Conservation (phyloP, 148 eudicot genomes). For the Rhododendron kiyosumense region DNA sequence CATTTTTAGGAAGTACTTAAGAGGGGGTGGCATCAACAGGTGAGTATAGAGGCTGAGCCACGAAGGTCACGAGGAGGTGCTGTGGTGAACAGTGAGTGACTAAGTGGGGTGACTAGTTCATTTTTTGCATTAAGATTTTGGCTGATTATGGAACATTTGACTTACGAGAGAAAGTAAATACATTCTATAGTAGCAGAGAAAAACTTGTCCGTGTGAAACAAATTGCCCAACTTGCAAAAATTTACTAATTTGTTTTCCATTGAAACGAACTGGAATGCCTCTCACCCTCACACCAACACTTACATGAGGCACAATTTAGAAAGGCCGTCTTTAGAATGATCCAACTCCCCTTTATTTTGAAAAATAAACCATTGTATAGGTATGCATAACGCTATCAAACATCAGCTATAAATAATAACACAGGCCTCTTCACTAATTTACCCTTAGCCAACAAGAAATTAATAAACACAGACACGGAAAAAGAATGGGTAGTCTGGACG, state of each 20-base stretch:
- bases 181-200: neutral
- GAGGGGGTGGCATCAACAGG: neutral
- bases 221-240: neutral
- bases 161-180: neutral
- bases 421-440: neutral
- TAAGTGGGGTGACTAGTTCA: neutral
- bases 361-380: neutral
- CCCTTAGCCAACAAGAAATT: neutral
- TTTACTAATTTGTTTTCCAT: neutral
- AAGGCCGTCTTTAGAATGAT: neutral
- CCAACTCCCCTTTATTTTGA: neutral
- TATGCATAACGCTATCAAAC: neutral
- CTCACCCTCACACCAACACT: neutral
- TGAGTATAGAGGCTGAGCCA: neutral
- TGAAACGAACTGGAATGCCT: neutral
- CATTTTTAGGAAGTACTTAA: neutral
- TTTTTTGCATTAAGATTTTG: neutral
- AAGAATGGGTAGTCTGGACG: neutral
- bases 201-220: neutral
- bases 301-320: neutral
- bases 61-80: neutral
- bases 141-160: neutral
- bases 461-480: neutral
- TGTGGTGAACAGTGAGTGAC: neutral
- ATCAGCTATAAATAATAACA: neutral